A percentile compares a stretch with the other conserved stretches of the same genome.
These are phyloP conservation scores for Domatiomyces catenatus DNA, from an alignment of 2,329 filamentous ascomycete genomes.

Conservation along the genomic window DNA sequence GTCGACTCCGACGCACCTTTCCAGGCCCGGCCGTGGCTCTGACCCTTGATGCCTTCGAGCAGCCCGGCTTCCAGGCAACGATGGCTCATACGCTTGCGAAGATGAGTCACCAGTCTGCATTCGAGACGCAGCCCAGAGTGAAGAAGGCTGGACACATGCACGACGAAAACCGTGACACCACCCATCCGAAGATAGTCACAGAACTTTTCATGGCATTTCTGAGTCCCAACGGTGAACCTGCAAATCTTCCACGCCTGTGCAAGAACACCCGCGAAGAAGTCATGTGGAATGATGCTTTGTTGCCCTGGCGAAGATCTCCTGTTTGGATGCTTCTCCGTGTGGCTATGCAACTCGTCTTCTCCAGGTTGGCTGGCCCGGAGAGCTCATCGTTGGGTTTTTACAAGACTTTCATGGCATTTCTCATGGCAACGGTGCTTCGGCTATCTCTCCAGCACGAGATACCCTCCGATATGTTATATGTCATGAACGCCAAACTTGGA, in stretches of 20 bases:
- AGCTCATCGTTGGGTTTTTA: slow-evolving; percentile 22
- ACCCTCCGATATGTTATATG: slow-evolving; percentile 21
- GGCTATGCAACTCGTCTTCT: slow-evolving; percentile 26
- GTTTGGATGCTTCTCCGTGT: slow-evolving; percentile 43
- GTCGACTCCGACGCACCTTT: slow-evolving; percentile 30
- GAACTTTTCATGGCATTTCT: slow-evolving; percentile 35
- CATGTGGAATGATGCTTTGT: slow-evolving; percentile 23
- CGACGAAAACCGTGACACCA: slow-evolving; percentile 35
- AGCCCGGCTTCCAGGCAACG: slow-evolving; percentile 16
- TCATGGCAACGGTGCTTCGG: slow-evolving; percentile 27
- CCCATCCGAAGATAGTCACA: slow-evolving; percentile 34
- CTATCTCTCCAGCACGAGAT: slow-evolving; percentile 8
- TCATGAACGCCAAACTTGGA: slow-evolving; percentile 32
- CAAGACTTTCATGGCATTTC: slow-evolving; percentile 38
- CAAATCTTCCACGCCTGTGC: slow-evolving; percentile 21
- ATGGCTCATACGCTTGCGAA: slow-evolving; percentile 22
- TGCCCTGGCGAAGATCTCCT: slow-evolving; percentile 39
- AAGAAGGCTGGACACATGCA: slow-evolving; percentile 26
- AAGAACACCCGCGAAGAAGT: slow-evolving; percentile 43
- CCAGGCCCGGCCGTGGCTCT: slow-evolving; percentile 28
- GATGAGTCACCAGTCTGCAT: slow-evolving; percentile 23
- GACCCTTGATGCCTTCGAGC: slow-evolving; percentile 9
- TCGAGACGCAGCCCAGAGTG: slow-evolving; percentile 22
- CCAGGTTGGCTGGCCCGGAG: slow-evolving; percentile 3
- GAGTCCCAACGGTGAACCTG: slow-evolving; percentile 23